Evolutionary conservation across 371 early-diverging fungal species (phyloP), one percentile per base, ranked within the genome.

Genomic region (Mortierella sp.): DNA sequence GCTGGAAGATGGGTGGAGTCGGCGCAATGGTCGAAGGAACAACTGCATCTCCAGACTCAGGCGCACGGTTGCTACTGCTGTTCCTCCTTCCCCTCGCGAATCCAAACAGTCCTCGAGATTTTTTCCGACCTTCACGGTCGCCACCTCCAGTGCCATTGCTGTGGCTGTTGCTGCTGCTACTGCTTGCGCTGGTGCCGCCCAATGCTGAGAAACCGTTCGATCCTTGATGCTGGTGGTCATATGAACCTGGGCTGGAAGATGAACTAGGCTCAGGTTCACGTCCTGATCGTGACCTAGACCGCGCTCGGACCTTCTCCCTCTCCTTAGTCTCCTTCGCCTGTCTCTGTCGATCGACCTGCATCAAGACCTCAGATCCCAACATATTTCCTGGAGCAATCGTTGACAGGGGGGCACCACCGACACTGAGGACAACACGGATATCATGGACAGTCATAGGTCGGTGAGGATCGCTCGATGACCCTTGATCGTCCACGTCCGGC

Each of bases 281-380:
- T 26, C 75, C 73, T 31, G 75, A 42, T 38, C 78, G 74, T 19
- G 84, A 74, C 42, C 72, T 74, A 24, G 84, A 84, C 21, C 80
- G 79, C 7, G 52, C n/a, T 21, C 70, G 58, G 4, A 26, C 54
- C 16, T 74, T 75, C n/a, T 73, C 34, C 54, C n/a, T 71, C 45
- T 58, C 55, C 57, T 48, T 76, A 24, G 52, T 2, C 16, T 8
- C 19, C 58, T 52, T 45, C 16, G 73, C 80, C 13, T 75, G 75
- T 24, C 82, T 45, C n/a, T 81, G 72, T 9, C 80, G 72, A 68
- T 82, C 82, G 34, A 85, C 86, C 34, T 82, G 70, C 79, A 82
- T 81, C 72, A 81, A 42, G 5, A 82, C 72, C 50, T 85, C 70
- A 24, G 80, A 81, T 38, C 86, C 82, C 19, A 82, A 75, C 34